Conservation (phyloP, 2,329 filamentous ascomycete species). For the Thielaviopsis punctulata region DNA sequence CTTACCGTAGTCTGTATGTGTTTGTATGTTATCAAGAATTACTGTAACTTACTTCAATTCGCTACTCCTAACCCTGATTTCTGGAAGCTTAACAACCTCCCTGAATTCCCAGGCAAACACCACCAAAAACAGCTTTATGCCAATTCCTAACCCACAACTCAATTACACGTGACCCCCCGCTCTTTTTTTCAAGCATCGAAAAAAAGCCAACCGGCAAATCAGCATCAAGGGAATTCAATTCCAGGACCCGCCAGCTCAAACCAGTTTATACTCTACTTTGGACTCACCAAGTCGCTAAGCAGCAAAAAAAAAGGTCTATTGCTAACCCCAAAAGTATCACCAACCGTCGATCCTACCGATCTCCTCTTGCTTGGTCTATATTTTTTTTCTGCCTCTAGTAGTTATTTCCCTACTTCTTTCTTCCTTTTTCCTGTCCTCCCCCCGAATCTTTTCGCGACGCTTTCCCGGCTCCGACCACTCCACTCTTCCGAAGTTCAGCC, state of each 20-base stretch:
- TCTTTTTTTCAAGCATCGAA: background rate
- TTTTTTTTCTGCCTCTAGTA: background rate
- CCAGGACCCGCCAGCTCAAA: constrained; percentile 3
- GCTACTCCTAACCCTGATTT: too few relatives aligned
- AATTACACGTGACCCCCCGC: constrained; percentile 5
- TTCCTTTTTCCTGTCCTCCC: constrained; percentile 1
- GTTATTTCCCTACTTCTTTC: background rate
- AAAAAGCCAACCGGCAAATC: constrained; percentile 4
- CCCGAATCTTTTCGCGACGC: background rate
- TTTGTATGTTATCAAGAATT: too few relatives aligned
- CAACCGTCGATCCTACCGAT: constrained; percentile 9
- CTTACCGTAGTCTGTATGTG: too few relatives aligned
- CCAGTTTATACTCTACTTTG: background rate
- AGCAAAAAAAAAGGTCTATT: constrained; percentile 7
- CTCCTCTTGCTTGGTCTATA: background rate
- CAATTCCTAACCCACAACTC: too few relatives aligned
- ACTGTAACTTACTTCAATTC: too few relatives aligned
- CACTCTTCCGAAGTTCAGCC: constrained; percentile 16
- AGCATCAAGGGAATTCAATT: constrained; percentile 6
- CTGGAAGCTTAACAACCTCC: background rate
- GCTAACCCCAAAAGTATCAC: constrained; percentile 5
- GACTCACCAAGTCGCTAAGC: background rate
- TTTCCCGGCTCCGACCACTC: constrained; percentile 1
- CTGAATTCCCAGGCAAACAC: constrained; percentile 7
- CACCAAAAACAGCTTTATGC: too few relatives aligned